Evolutionary conservation across 1,284 basidiomycete genomes (phyloP).

Genomic region (Pseudozyma hubeiensis): DNA sequence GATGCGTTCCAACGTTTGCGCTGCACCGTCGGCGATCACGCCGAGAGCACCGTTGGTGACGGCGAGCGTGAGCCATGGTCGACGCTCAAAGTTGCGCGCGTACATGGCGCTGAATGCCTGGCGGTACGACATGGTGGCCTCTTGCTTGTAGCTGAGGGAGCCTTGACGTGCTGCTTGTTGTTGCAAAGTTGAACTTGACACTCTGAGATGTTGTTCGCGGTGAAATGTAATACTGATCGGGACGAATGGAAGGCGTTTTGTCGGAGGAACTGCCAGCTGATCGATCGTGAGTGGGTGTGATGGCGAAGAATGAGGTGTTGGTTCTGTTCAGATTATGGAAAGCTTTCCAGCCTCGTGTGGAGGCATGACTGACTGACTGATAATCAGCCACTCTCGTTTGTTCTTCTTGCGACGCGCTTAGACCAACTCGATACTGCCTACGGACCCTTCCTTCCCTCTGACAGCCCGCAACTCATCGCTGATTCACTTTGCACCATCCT

Average conservation of each 20-base stretch:
- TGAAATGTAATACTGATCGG: no score
- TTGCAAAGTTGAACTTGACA: no score
- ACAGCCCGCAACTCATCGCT: conserved; percentile 1
- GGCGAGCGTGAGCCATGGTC: conserved; percentile 65
- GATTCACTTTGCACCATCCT: conserved; percentile 3
- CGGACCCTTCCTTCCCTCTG: background rate
- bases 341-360: conserved; percentile 13
- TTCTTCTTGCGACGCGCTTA: conserved; percentile 16
- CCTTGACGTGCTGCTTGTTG: background rate
- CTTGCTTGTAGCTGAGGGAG: background rate
- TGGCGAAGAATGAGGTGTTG: no score
- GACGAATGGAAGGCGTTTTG: no score
- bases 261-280: no score
- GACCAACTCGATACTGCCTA: conserved; percentile 1
- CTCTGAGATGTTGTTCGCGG: no score
- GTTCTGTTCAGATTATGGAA: no score
- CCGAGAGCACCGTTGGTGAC: conserved; percentile 63
- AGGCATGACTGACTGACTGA: conserved; percentile 32
- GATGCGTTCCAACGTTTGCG: conserved; percentile 61
- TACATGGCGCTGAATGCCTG: conserved; percentile 61
- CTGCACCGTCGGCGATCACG: conserved; percentile 61
- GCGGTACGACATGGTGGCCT: conserved; percentile 35
- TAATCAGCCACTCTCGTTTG: background rate
- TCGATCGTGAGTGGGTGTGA: no score
- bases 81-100: conserved; percentile 57